Conservation (phyloP, 805 yeast species). For the Nakazawaea holstii region DNA sequence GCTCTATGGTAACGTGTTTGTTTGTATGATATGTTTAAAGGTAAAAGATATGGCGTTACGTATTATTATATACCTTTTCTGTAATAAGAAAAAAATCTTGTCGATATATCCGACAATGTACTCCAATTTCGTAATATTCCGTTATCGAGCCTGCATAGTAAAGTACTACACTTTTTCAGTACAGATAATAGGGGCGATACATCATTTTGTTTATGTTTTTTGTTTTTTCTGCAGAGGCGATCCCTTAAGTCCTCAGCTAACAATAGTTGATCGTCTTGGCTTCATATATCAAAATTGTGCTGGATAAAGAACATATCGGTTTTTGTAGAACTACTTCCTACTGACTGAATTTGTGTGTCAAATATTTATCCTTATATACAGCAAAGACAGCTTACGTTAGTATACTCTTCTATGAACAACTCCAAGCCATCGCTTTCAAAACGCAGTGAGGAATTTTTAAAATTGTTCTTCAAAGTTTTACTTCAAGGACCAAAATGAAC, state of each 20-base stretch:
- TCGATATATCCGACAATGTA: conserved; percentile 11
- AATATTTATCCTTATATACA: too few relatives aligned
- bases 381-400: too few relatives aligned
- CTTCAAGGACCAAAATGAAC: too few relatives aligned
- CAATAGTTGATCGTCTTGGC: too few relatives aligned
- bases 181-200: neutral
- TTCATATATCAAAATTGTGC: too few relatives aligned
- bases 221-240: neutral
- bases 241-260: neutral
- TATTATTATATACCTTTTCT: neutral
- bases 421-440: too few relatives aligned
- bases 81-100: neutral
- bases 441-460: too few relatives aligned
- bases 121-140: conserved; percentile 2
- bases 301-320: too few relatives aligned
- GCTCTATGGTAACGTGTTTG: neutral
- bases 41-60: neutral
- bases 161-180: conserved; percentile 1
- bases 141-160: neutral
- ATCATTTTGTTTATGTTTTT: neutral
- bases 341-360: too few relatives aligned
- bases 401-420: too few relatives aligned
- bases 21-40: neutral
- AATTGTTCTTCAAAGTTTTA: too few relatives aligned
- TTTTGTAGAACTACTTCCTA: too few relatives aligned